Base-by-base conservation (phyloP, 441 rosid species). In the Erysimum pusillum region DNA sequence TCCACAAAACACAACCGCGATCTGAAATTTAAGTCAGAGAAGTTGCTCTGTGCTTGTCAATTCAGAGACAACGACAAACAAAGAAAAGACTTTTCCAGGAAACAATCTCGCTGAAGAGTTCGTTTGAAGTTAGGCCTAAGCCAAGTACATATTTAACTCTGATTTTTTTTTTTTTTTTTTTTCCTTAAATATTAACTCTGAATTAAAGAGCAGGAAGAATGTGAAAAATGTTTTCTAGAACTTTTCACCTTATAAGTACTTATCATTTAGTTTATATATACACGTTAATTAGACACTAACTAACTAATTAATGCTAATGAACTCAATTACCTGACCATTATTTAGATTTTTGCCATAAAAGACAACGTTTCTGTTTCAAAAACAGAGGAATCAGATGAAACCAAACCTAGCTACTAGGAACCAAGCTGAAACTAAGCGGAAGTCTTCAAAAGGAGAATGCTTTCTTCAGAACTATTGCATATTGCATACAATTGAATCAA, bases 1-100 rank as follows among this genome's bases (percentile, higher is more conserved):
- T 44, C 89, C 96, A 67, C 87, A 84, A 79, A 86, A 94, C 67
- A 88, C 60, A 9, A 89, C 92, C 69, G 67, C 44, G 2, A 88
- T 82, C 98, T 92, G 88, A 86, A 81, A 35, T 14, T 34, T 39
- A 45, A 63, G 46, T 4, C 59, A 62, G n/a, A 59, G 35, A 38
- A 35, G 49, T 49, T 49, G 4, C 20, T 54, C 13, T 44, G 13
- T 63, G 9, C 13, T 52, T 60, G 9, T 38, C 42, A 63, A 11
- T 7, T 25, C 7, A 49, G 14, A 61, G 68, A 49, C 17, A 25
- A 54, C 38, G 42, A 18, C 4, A 71, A n/a, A 49, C 45, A 34
- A 64, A 46, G 10, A 28, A 11, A 61, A 12, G 35, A 62, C 35
- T 22, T 41, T 1, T 62, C 13, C 4, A 62, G 46, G 7, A 42